phyloP scores from a whole-genome alignment of 2,329 filamentous ascomycete species.

The Chalara sp. region DNA sequence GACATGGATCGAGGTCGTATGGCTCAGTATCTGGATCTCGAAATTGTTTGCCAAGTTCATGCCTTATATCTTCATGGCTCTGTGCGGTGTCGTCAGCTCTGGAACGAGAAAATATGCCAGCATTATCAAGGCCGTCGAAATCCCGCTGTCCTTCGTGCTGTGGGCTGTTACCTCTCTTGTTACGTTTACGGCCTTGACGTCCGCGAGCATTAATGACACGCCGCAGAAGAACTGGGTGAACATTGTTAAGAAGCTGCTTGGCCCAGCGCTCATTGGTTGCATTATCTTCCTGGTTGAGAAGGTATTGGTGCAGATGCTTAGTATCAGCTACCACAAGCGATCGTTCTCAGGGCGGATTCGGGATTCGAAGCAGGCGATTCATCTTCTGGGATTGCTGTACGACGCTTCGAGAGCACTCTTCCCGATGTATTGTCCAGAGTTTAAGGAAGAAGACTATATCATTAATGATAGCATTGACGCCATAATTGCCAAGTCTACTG shows the following conservation, averaged over 20 bases:
- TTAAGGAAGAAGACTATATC: conserved; percentile 82
- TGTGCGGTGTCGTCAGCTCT: conserved; percentile 61
- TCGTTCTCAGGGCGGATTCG: conserved; percentile 80
- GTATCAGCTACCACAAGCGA: conserved; percentile 77
- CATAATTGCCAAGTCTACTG: conserved; percentile 51
- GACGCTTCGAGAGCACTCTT: conserved; percentile 86
- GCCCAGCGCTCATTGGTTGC: conserved; percentile 60
- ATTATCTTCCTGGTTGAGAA: conserved; percentile 72
- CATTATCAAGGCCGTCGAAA: conserved; percentile 56
- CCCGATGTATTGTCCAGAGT: conserved; percentile 86
- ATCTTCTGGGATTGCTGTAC: conserved; percentile 76
- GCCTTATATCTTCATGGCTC: conserved; percentile 59
- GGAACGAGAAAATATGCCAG: conserved; percentile 65
- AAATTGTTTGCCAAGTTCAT: conserved; percentile 58
- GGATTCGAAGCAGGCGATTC: conserved; percentile 80
- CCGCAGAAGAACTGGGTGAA: conserved; percentile 39
- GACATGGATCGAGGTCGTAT: conserved; percentile 62
- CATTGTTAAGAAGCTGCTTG: conserved; percentile 58
- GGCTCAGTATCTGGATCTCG: conserved; percentile 60
- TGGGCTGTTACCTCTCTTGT: conserved; percentile 59
- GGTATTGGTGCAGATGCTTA: conserved; percentile 73
- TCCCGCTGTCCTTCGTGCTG: conserved; percentile 62
- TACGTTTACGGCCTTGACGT: conserved; percentile 52
- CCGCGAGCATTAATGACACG: conserved; percentile 13
- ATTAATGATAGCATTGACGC: conserved; percentile 81